Evolutionary conservation across 441 rosid species (phyloP).

Genomic region (Brassica hybrid): DNA sequence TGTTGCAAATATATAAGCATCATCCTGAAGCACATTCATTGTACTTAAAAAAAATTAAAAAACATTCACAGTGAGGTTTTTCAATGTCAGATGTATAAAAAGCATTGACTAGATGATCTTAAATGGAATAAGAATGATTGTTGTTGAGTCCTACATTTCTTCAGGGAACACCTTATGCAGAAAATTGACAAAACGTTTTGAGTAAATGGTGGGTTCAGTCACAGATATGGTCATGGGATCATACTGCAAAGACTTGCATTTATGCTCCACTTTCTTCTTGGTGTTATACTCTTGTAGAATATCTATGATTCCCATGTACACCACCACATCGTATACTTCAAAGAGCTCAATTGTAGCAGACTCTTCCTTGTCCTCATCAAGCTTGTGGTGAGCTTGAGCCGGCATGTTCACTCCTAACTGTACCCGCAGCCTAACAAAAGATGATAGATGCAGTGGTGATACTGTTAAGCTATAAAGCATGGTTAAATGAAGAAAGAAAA

Average conservation of each 20-base stretch:
- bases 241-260: constrained; percentile 63
- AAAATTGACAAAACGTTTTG: constrained; percentile 70
- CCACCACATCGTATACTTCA: constrained; percentile 82
- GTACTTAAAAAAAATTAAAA: constrained; percentile 9
- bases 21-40: constrained; percentile 7
- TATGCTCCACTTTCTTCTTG: constrained; percentile 73
- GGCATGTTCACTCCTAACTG: constrained; percentile 97
- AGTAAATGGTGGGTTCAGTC: constrained; percentile 67
- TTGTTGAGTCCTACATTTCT: constrained; percentile 20
- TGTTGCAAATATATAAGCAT: neutral
- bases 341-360: constrained; percentile 64
- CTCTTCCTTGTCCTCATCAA: constrained; percentile 48
- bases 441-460: neutral
- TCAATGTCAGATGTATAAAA: constrained; percentile 14
- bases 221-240: constrained; percentile 66
- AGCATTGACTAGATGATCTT: constrained; percentile 8
- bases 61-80: constrained; percentile 16
- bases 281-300: constrained; percentile 76
- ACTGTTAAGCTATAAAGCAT: constrained; percentile 15
- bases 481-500: constrained; percentile 1
- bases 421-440: constrained; percentile 64
- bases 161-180: constrained; percentile 66
- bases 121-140: neutral
- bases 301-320: constrained; percentile 90
- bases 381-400: constrained; percentile 69